phyloP scores from a whole-genome alignment of 345 rosid species.

The Bretschneidera sinensis region DNA sequence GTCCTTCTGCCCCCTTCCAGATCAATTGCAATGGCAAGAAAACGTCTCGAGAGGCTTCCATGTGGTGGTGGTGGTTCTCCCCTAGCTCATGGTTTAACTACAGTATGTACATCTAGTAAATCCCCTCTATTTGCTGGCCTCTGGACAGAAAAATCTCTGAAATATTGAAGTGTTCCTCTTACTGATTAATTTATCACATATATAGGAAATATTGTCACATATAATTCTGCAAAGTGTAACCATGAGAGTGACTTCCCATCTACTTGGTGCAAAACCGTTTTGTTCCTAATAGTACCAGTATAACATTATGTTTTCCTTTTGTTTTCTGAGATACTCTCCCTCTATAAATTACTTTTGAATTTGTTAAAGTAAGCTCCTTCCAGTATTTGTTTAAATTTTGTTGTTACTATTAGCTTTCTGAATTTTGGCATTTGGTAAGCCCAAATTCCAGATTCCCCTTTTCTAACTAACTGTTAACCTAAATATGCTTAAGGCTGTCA shows the following conservation, averaged over 20 bases:
- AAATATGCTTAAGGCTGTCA: slow-evolving; percentile 57
- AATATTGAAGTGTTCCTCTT: background rate
- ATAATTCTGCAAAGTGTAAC: background rate
- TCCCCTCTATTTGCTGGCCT: background rate
- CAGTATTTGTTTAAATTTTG: too few species aligned
- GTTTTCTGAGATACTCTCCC: background rate
- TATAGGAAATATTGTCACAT: background rate
- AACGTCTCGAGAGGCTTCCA: slow-evolving; percentile 94
- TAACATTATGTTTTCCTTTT: background rate
- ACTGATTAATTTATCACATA: background rate
- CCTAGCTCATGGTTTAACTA: slow-evolving; percentile 92
- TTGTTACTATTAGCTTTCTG: too few species aligned
- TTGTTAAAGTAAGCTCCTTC: background rate
- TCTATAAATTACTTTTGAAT: too few species aligned
- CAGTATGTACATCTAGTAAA: slow-evolving; percentile 40
- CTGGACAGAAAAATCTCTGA: background rate
- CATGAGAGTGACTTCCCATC: background rate
- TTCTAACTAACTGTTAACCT: background rate
- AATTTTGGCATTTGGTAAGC: background rate
- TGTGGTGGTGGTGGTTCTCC: slow-evolving; percentile 99
- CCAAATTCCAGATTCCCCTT: background rate
- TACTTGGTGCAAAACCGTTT: background rate
- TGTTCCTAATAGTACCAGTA: background rate
- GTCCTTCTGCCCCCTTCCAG: slow-evolving; percentile 95
- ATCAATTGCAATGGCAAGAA: slow-evolving; percentile 97